Evolutionary conservation across 2,329 filamentous ascomycete species (phyloP), one percentile per base, ranked within the genome.

Genomic region (Curvularia lunata): DNA sequence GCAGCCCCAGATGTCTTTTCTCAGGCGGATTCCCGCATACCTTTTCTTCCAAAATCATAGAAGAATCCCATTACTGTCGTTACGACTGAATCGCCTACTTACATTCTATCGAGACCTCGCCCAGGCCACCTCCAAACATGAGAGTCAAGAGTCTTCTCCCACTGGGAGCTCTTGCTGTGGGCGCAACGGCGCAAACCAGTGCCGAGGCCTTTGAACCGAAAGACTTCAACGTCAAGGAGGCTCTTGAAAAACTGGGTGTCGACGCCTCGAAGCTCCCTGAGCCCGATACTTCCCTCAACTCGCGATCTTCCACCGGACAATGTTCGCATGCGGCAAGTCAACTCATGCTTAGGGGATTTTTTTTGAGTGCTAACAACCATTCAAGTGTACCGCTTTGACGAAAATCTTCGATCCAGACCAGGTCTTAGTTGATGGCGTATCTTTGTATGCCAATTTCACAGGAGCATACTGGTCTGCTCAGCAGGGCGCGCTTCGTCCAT

Each of bases 391-490:
- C 27, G 53, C 63, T 5, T 43, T 71, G 27, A 19, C 57, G 4
- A 43, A 58, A 37, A 46, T 69, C 23, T 69, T 57, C 27, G 61
- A 63, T 13, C 37, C 42, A 19, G 52, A 51, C 34, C 58, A 61
- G 12, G 51, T 68, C 7, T 13, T 61, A 10, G 27, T 47, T 37
- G 51, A 49, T 37, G 30, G 45, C 2, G 54, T 13, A 6, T 13
- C 58, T 5, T 38, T 42, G n/a, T 69, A 69, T 42, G 23, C 43
- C 13, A 23, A 41, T 10, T 59, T 56, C 19, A 56, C 52, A 1
- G 47, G 37, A 1, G 52, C 13, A 48, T 73, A 63, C 32, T 72
- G 68, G 69, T 69, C 69, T n/a, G 51, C 50, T 6, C 67, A 72
- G 48, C 69, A 72, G 59, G 58, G 52, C 5, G 34, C 38, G 4